Evolutionary conservation across 1,139 yeast genomes (phyloP), one percentile per base, ranked within the genome.

Genomic region (Nematodospora anomalae): DNA sequence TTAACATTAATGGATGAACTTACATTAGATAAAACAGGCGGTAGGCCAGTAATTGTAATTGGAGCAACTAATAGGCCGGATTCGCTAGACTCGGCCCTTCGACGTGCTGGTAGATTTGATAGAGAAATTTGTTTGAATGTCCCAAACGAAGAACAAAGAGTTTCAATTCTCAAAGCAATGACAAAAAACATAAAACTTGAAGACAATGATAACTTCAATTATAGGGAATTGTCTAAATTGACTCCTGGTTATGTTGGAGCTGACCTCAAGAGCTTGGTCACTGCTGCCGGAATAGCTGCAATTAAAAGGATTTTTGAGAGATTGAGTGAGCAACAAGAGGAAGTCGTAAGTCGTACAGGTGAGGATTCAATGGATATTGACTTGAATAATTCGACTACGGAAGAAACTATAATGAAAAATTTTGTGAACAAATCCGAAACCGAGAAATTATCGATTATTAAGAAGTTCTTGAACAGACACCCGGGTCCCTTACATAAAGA

Each of bases 191-290:
- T 92, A 47, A 81, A 83, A 50, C 67, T 88, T 33, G 53, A 57
- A 27, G 77, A 78, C 35, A 90, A 86, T 10, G 77, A 73, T 11
- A 32, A 38, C 14, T 79, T 90, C 48, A 88, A 90, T 48, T 87
- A 79, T 54, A 60, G 66, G 33, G 76, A 76, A 45, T 67, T 92
- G 33, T 96, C 98, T 1, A 90, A 90, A 54, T 66, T 88, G 65
- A 94, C 99, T 0, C 97, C 99, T 0, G 99, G 99, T 10, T 92
- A 83, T 60, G 99, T 92, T 3, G 99, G 98, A 30, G 98, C 98
- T 1, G 99, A 92, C 67, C 71, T 92, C 49, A 89, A 89, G 51
- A 95, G 97, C 16, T 72, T 92, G 42, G 95, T 89, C 0, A 82
- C 97, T 0, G 97, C 97, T 2, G 96, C 98, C 0, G 98, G 98